Evolutionary conservation across 78 protist genomes (phyloP).

Genomic region (Polysphondylium violaceum): DNA sequence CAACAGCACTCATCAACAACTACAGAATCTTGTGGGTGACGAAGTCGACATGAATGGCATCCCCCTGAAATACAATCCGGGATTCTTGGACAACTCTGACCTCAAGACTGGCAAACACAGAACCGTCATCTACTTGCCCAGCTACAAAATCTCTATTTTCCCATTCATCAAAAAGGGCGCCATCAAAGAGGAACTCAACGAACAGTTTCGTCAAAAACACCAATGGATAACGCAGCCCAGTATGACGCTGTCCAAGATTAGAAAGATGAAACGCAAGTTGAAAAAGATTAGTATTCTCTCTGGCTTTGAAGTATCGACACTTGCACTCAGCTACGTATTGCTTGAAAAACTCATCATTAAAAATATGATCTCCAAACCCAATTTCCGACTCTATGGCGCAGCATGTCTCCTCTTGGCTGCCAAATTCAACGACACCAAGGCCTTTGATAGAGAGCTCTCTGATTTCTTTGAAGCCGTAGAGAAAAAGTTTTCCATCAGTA

Average conservation of each 20-base stretch:
- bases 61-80: constrained; percentile 51
- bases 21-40: constrained; percentile 7
- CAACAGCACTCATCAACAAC: background rate
- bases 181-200: constrained; percentile 68
- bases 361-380: constrained; percentile 19
- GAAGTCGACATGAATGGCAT: constrained; percentile 27
- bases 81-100: constrained; percentile 59
- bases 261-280: constrained; percentile 48
- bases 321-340: constrained; percentile 39
- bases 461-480: constrained; percentile 28
- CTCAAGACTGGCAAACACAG: constrained; percentile 72
- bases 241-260: constrained; percentile 49
- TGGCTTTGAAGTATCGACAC: constrained; percentile 25
- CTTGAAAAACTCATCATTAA: constrained; percentile 39
- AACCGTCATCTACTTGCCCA: constrained; percentile 55
- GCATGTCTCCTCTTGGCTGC: constrained; percentile 57
- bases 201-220: constrained; percentile 69
- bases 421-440: constrained; percentile 61
- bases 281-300: constrained; percentile 40
- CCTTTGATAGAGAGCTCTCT: background rate
- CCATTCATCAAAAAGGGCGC: constrained; percentile 70
- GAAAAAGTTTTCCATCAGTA: constrained; percentile 65
- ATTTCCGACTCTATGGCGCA: constrained; percentile 14
- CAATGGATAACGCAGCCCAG: constrained; percentile 58
- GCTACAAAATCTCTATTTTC: constrained; percentile 44